Base-by-base conservation (phyloP, 2,329 filamentous ascomycete species). In the Monosporascus sp. region DNA sequence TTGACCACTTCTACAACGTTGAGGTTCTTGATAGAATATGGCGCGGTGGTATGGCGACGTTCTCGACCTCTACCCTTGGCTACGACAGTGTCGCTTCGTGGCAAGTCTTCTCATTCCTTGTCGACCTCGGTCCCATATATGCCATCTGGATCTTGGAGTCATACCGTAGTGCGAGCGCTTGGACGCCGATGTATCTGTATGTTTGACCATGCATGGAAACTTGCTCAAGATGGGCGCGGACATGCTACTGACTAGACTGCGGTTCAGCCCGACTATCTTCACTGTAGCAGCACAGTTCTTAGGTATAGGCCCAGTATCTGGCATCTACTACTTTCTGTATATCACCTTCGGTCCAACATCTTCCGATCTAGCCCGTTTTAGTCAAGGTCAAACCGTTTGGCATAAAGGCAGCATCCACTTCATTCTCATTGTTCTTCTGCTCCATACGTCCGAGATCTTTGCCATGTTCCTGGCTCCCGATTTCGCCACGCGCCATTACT, bases 131-230 rank as follows among this genome's bases (percentile, higher is more conserved):
- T 7, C 52, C 54, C 4, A 35, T 61, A 1, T 58, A 60, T 31
- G 49, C 50, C 8, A 39, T 60, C 37, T 59, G 55, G 55, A 14
- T 56, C 22, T 18, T 59, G 46, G 57, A 60, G 47, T 50, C 52
- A 3, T 44, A 27, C 25, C 52, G 57, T 6, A 14, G 6, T 3
- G 57, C 47, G 6, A 56, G 52, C 31, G 18, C 44, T 7, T 53
- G 54, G 57, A 52, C 55, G 49, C 52, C 52, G 2, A 47, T 47
- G 6, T 58, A 53, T 39, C n/a, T 54, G 58, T 55, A 47, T 49
- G 52, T 47, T 51, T 20, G n/a, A 14, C 25, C 22, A 11, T 20
- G 18, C 7, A 18, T 25, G 5, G n/a, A 18, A 22, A 7, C 41
- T 20, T 14, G n/a, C 20, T 20, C 41, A 44, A 20, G 41, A 15